Evolutionary conservation across 352 stramenopile genomes (phyloP).

Genomic region (Pythium phragmiticola): DNA sequence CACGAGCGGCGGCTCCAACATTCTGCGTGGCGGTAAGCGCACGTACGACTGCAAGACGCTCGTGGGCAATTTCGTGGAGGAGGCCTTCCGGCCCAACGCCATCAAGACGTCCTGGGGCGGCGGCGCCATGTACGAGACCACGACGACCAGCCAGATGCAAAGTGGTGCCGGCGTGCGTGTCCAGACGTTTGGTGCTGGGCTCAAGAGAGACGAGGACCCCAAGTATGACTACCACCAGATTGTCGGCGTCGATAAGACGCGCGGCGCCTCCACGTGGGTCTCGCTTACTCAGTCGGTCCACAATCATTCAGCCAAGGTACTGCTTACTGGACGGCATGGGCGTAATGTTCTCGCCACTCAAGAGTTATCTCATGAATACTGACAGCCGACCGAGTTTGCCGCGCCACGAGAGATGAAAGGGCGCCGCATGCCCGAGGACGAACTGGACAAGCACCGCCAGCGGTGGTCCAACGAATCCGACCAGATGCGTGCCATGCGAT

Average conservation of each 20-base stretch:
- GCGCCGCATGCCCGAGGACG: conserved; percentile 36
- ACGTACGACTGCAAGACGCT: conserved; percentile 79
- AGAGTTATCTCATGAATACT: too few relatives aligned
- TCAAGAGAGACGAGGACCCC: conserved; percentile 47
- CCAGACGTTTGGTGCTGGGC: conserved; percentile 47
- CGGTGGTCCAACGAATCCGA: conserved; percentile 68
- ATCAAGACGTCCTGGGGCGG: conserved; percentile 41
- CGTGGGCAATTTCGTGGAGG: conserved; percentile 81
- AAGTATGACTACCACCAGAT: conserved; percentile 73
- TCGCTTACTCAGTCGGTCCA: conserved; percentile 58
- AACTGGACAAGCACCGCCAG: conserved; percentile 53
- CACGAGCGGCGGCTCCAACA: conserved; percentile 68
- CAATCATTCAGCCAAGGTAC: conserved; percentile 46
- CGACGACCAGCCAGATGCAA: conserved; percentile 55
- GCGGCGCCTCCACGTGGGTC: conserved; percentile 44
- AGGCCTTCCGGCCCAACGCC: conserved; percentile 61
- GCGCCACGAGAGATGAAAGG: conserved; percentile 62
- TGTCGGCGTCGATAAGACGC: conserved; percentile 61
- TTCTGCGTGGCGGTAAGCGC: conserved; percentile 74
- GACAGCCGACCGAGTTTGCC: conserved; percentile 57
- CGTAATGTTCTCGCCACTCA: background rate
- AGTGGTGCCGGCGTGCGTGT: conserved; percentile 35
- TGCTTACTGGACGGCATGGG: background rate
- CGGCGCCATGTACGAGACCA: conserved; percentile 55
- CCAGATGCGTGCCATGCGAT: conserved; percentile 47